Evolutionary conservation across 176 grass and related monocot species (phyloP), one percentile per base, ranked within the genome.

Genomic region (Hsuehochloa calcarea): DNA sequence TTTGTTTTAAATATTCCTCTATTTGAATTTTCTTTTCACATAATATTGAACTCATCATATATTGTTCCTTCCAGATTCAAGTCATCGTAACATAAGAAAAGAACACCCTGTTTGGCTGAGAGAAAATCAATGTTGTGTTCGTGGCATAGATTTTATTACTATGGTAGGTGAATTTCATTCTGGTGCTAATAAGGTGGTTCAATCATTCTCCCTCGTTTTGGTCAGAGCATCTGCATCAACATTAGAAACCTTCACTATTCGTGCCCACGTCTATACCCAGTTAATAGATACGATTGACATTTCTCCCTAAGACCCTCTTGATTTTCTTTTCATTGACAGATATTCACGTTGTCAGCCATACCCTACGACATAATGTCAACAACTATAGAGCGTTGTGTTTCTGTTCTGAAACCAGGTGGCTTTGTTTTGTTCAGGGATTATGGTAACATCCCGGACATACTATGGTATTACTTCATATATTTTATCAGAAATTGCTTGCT

Each of bases 341-440:
- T 98, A 83, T 98, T 98, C 86, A 98, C 91, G 27, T 82, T 98
- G 62, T 98, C 96, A 80, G 96, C 96, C 65, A 88, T 93, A 90
- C 96, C 93, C 31, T 92, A 87, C 23, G 10, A 75, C 68, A 85
- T 73, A 43, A 95, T 98, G 92, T 65, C 63, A 52, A 75, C 79
- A 64, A 77, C 86, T 49, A 45, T 93, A 83, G 52, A 88, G 62
- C 87, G 88, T 51, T 98, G 96, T 72, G 27, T 77, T 51, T 90
- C 89, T 89, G 89, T 93, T 85, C 87, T 98, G 67, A 95, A 91
- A 86, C 91, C 93, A 83, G 93, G 96, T 22, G 87, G 93, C 52
- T 69, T 95, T 69, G 60, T 98, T 85, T 86, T 98, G 62, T 98
- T 98, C 89, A 91, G 96, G 55, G 96, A 98, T 81, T 98, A 98